These are phyloP conservation scores for Kwoniella dendrophila DNA, from an alignment of 768 basidiomycete species.

Conservation along the genomic window DNA sequence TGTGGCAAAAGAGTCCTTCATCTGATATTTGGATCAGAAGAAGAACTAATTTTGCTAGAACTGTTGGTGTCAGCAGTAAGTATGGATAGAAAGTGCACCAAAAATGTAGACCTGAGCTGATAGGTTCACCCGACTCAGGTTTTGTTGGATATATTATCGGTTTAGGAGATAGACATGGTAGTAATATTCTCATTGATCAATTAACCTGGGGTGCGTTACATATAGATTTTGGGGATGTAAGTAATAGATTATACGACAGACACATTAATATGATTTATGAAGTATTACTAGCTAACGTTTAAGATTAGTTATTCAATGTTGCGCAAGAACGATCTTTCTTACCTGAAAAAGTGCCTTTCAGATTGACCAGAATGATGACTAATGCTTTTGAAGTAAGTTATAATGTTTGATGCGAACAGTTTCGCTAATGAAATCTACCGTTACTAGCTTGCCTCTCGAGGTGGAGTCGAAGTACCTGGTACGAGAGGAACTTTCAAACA, in stretches of 20 bases:
- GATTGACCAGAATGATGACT: conserved; percentile 57
- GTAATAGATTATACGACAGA: no score
- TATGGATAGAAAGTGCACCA: neutral
- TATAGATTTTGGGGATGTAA: conserved; percentile 57
- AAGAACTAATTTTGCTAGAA: conserved; percentile 53
- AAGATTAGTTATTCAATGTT: conserved; percentile 46
- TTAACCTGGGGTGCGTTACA: conserved; percentile 51
- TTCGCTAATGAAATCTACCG: no score
- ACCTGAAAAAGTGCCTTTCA: conserved; percentile 58
- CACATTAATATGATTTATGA: conserved; percentile 4
- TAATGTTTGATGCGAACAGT: no score
- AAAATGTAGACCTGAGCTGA: neutral
- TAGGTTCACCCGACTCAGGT: conserved; percentile 26
- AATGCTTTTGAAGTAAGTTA: conserved; percentile 55
- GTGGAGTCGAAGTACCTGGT: conserved; percentile 42
- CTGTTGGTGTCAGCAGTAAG: conserved; percentile 50
- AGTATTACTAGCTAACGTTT: conserved; percentile 4
- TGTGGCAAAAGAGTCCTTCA: conserved; percentile 53
- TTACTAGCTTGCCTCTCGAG: conserved; percentile 44
- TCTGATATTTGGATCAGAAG: conserved; percentile 54
- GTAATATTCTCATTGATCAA: conserved; percentile 52
- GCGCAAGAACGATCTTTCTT: conserved; percentile 53
- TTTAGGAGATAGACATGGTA: conserved; percentile 57
- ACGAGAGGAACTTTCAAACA: conserved; percentile 55
- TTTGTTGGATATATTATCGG: conserved; percentile 57